Conservation (phyloP, 140 eudicot species). For the Erigeron philadelphicus region DNA sequence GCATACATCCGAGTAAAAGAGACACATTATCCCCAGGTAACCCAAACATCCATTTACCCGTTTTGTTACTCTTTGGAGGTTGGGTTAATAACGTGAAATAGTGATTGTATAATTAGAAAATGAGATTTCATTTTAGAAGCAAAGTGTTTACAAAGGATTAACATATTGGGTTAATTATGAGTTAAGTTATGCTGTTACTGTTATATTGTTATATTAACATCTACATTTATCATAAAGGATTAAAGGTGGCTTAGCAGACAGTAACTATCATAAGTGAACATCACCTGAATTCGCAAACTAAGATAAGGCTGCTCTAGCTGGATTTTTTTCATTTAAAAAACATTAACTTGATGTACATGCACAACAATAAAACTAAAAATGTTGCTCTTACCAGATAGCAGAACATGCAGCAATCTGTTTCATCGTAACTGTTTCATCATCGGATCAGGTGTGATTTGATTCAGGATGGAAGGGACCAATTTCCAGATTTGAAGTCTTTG, state of each 20-base stretch:
- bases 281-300: slow-evolving; percentile 3
- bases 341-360: slow-evolving; percentile 23
- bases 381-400: background rate
- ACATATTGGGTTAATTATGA: too few species aligned
- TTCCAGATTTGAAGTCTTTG: slow-evolving; percentile 72
- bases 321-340: slow-evolving; percentile 1
- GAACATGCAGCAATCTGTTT: background rate
- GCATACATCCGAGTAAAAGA: too few species aligned
- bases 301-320: slow-evolving; percentile 13
- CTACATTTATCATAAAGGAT: background rate
- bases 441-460: slow-evolving; percentile 16
- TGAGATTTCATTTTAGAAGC: too few species aligned
- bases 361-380: slow-evolving; percentile 3
- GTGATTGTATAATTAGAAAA: too few species aligned
- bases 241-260: background rate
- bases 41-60: too few species aligned
- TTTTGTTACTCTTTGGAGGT: too few species aligned
- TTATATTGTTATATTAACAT: background rate
- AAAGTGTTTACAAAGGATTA: too few species aligned
- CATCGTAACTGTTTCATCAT: too few species aligned
- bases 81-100: too few species aligned
- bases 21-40: too few species aligned
- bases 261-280: slow-evolving; percentile 1
- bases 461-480: slow-evolving; percentile 70
- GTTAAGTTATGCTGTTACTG: background rate